These are phyloP conservation scores for Odontarrhena argentea DNA, from an alignment of 345 rosid genomes.

Conservation along the genomic window DNA sequence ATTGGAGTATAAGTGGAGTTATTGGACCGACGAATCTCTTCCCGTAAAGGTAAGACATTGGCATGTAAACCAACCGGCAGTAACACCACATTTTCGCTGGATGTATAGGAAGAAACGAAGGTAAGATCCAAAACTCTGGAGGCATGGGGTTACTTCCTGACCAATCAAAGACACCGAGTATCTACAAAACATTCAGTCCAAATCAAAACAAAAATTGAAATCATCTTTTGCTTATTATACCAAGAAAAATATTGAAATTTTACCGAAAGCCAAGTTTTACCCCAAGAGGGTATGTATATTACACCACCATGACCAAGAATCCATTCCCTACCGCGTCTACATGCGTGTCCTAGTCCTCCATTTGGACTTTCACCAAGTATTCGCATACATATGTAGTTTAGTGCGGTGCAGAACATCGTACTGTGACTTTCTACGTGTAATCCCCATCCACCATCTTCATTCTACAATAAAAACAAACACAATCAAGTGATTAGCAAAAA, in stretches of 20 bases:
- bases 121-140: conserved; percentile 70
- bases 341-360: conserved; percentile 46
- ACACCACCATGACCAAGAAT: conserved; percentile 54
- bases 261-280: conserved; percentile 58
- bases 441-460: conserved; percentile 55
- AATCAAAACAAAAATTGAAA: conserved; percentile 2
- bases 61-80: conserved; percentile 67
- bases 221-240: not conserved
- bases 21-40: conserved; percentile 61
- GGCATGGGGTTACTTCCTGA: conserved; percentile 69
- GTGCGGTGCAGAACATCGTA: conserved; percentile 50
- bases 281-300: conserved; percentile 52
- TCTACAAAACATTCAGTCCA: conserved; percentile 29
- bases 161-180: conserved; percentile 61
- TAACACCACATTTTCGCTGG: conserved; percentile 75
- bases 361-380: conserved; percentile 52
- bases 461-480: conserved; percentile 30
- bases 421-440: conserved; percentile 47
- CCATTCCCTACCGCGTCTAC: conserved; percentile 48
- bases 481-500: not conserved
- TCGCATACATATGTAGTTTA: conserved; percentile 48
- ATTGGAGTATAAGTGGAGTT: conserved; percentile 52
- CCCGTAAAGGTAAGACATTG: conserved; percentile 70
- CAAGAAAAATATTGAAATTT: not conserved
- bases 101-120: conserved; percentile 57